Evolutionary conservation across 208 protist species (phyloP), one percentile per base, ranked within the genome.

Genomic region (Vickermania ingenoplastis): DNA sequence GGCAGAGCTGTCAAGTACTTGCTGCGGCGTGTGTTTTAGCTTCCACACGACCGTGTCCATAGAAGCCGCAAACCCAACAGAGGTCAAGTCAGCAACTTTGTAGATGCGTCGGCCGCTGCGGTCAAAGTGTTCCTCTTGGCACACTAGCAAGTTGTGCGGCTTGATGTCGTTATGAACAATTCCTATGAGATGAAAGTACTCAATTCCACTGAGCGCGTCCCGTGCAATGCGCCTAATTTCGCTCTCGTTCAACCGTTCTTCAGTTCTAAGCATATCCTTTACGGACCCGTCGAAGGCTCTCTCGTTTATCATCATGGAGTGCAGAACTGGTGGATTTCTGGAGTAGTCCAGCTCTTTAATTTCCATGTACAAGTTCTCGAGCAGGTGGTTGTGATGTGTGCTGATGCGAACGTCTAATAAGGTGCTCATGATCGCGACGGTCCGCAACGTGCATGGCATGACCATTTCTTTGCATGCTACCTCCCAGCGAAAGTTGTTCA

Each of bases 121-220:
- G 25, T 5, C 21, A 26, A 59, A 59, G 50, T 54, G 50, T 11
- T 61, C 49, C 0, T 49, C 21, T 22, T 68, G 66, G 21, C 80
- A 81, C 30, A 89, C 31, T 1, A 94, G 60, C 66, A 91, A 86
- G 59, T 94, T 94, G 27, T 79, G 82, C 11, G 87, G 81, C 59
- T 94, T 94, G 14, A 94, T 36, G 53, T 94, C 87, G 53, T 90
- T 90, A 74, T 94, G 86, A 1, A 86, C 81, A 11, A 66, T 22
- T 13, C 63, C 56, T 31, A 72, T 31, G 7, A 79, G 71, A 56
- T 94, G 86, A 27, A 94, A 30, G 54, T 79, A 86, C 29, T 73
- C 60, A 24, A 93, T 52, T 2, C 59, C 68, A 4, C 36, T 4
- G 0, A 87, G 48, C 22, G 86, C 45, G 64, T 85, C 81, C 2